Base-by-base conservation (phyloP, 2,329 filamentous ascomycete species). In the Fusarium succisae region DNA sequence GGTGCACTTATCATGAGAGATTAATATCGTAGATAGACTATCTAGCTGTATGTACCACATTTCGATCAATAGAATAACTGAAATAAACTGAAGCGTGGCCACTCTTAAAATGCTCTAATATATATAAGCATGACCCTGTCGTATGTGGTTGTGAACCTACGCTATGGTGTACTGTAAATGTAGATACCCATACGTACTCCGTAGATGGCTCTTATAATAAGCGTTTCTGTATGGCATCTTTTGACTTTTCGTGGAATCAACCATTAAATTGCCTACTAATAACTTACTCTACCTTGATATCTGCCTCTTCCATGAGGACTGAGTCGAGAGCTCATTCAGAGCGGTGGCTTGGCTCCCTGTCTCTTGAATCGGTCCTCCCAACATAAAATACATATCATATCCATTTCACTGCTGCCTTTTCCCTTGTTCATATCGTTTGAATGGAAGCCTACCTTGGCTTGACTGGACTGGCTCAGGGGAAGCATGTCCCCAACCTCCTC, bases 401-500 rank as follows among this genome's bases (percentile, higher is more conserved):
- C 14, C 20, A 39, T 54, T 28, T 28, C 24, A 39, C 20, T 54
- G 51, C 14, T 41, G 35, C 51, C 35, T 55, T 41, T 55, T 41
- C 5, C 14, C 10, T 26, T 55, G 24, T 61, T 55, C 50, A 28
- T 37, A 22, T 28, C 28, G 28, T 47, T 20, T 55, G 47, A 53
- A 54, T 58, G 50, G 59, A 61, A 61, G 59, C 51, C 45, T 65
- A 37, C 48, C 30, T n/a, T 30, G 28, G 14, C 43, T 35, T 32
- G 24, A 10, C 48, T 28, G 20, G 28, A 60, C 37, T 45, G 55
- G 55, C 51, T 54, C 66, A 72, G 71, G 70, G 61, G 70, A 63
- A 61, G 57, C 57, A 44, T 61, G 62, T 43, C 44, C 61, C 66
- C 71, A 66, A 67, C 57, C 70, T 57, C 70, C 41, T 60, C 38